A percentile compares a stretch with the other conserved stretches of the same genome.
Conservation (phyloP, 805 yeast species). For the Yamadazyma ubonensis region DNA sequence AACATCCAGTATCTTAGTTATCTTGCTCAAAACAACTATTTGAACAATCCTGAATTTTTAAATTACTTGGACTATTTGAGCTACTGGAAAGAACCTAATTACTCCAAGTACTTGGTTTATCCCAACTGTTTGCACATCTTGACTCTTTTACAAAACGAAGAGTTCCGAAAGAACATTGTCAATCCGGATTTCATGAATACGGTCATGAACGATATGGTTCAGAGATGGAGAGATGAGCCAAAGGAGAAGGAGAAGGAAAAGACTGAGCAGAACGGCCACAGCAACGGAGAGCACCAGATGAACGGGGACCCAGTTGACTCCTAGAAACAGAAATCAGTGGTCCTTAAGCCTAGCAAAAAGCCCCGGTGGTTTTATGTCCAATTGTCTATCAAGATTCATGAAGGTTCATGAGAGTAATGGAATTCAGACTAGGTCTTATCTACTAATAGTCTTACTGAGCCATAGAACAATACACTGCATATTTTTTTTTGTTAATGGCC, state of each 20-base stretch:
- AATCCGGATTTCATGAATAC: conserved; percentile 57
- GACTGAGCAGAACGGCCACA: background rate
- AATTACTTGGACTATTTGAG: conserved; percentile 76
- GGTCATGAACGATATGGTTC: conserved; percentile 73
- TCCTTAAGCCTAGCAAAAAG: too few relatives aligned
- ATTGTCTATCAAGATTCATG: too few relatives aligned
- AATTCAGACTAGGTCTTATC: too few relatives aligned
- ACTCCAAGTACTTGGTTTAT: conserved; percentile 68
- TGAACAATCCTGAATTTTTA: conserved; percentile 69
- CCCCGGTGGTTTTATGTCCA: too few relatives aligned
- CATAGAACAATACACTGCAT: too few relatives aligned
- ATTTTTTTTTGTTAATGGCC: too few relatives aligned
- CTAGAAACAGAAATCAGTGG: too few relatives aligned
- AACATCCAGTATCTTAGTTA: conserved; percentile 85
- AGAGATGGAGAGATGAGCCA: conserved; percentile 50
- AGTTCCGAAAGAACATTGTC: conserved; percentile 54
- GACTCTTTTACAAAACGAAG: conserved; percentile 54
- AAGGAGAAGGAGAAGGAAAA: background rate
- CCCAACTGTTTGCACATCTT: conserved; percentile 88
- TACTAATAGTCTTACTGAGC: too few relatives aligned
- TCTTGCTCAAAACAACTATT: conserved; percentile 77
- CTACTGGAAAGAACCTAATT: conserved; percentile 79
- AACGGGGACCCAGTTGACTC: background rate
- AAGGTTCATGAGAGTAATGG: too few relatives aligned
- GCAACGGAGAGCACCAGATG: background rate